Conservation (phyloP, 306 rosid genomes). For the Acacia melanoxylon region DNA sequence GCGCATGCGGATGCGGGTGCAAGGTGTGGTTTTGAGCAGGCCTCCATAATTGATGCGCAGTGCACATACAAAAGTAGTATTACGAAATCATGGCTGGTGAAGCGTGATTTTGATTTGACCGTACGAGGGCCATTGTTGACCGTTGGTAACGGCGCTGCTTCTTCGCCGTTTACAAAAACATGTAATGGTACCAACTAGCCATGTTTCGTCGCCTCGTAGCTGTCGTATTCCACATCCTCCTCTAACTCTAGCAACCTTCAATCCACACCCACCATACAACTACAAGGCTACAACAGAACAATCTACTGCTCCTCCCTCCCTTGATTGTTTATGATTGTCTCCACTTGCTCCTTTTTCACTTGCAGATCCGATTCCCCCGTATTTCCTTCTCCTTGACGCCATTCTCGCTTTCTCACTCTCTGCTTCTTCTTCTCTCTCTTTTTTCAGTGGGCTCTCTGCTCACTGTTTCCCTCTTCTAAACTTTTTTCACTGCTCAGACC, state of each 20-base stretch:
- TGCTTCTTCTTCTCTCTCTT: not conserved
- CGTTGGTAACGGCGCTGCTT: conserved; percentile 40
- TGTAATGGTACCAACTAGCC: not conserved
- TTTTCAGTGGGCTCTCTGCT: not conserved
- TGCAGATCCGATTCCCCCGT: not conserved
- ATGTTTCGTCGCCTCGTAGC: conserved; percentile 23
- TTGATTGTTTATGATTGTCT: not conserved
- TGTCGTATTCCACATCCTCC: conserved; percentile 11
- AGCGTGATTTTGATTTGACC: conserved; percentile 40
- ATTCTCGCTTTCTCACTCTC: not conserved
- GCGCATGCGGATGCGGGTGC: conserved; percentile 64
- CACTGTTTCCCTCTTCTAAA: not conserved
- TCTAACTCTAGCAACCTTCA: not conserved
- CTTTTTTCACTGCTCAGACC: not conserved
- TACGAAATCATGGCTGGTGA: conserved; percentile 32
- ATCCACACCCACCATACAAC: not conserved
- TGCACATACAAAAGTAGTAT: conserved; percentile 33
- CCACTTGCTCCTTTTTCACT: not conserved
- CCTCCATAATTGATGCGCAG: conserved; percentile 41
- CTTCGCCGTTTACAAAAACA: not conserved
- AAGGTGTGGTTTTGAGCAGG: conserved; percentile 43
- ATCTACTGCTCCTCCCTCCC: not conserved
- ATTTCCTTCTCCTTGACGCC: not conserved
- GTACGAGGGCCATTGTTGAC: conserved; percentile 37
- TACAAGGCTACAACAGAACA: not conserved